Conservation (phyloP, 2,329 filamentous ascomycete species). For the Fusarium dimerum region DNA sequence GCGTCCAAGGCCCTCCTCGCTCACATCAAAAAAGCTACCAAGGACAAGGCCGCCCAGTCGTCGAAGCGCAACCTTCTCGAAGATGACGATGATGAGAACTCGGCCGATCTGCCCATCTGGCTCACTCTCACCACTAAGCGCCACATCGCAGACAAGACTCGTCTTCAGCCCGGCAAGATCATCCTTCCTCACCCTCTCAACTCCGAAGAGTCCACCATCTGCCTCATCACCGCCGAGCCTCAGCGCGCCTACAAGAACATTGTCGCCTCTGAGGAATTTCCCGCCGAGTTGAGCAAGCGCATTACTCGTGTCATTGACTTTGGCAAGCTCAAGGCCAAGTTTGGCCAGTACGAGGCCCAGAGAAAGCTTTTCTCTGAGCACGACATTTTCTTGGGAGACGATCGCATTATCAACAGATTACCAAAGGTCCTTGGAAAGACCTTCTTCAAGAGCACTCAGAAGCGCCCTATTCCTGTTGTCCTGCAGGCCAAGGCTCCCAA, state of each 20-base stretch:
- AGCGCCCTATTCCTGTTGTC: constrained; percentile 83
- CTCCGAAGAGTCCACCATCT: constrained; percentile 66
- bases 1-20: constrained; percentile 63
- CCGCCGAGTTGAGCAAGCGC: constrained; percentile 63
- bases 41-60: constrained; percentile 46
- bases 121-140: constrained; percentile 65
- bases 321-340: constrained; percentile 78
- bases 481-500: constrained; percentile 65
- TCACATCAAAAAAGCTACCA: constrained; percentile 60
- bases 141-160: constrained; percentile 70
- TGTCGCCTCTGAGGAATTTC: constrained; percentile 72
- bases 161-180: constrained; percentile 84
- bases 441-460: constrained; percentile 82
- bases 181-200: constrained; percentile 75
- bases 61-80: constrained; percentile 59
- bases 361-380: constrained; percentile 83
- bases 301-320: constrained; percentile 79
- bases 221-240: constrained; percentile 78
- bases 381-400: constrained; percentile 92
- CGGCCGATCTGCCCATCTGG: constrained; percentile 57
- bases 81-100: constrained; percentile 39
- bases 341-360: constrained; percentile 83
- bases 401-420: constrained; percentile 74
- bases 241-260: constrained; percentile 91
- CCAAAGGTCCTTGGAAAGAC: constrained; percentile 83